These are phyloP conservation scores for Lophium mytilinum DNA, from an alignment of 495 filamentous ascomycete species.

Conservation along the genomic window DNA sequence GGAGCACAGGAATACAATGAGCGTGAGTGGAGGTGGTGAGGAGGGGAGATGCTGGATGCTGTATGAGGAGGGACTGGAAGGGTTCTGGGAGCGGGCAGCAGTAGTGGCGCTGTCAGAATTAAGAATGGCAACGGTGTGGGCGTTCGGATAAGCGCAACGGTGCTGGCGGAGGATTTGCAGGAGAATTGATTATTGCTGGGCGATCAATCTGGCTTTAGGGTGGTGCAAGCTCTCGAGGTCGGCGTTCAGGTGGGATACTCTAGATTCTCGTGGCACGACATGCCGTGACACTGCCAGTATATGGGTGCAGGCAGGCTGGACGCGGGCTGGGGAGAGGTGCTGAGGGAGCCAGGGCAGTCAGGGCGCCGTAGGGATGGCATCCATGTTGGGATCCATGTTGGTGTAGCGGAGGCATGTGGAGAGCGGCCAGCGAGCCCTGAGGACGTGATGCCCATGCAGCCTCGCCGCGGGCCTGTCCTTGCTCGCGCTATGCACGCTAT, in stretches of 20 bases:
- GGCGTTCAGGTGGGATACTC: conserved; percentile 11
- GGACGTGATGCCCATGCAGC: too few relatives aligned
- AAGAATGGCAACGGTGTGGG: conserved; percentile 5
- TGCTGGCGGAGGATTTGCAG: neutral
- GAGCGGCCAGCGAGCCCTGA: neutral
- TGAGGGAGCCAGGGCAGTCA: neutral
- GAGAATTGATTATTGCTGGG: neutral
- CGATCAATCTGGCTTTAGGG: conserved; percentile 8
- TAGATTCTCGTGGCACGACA: conserved; percentile 14
- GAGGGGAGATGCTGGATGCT: conserved; percentile 5
- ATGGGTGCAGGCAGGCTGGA: conserved; percentile 1
- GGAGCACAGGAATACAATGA: neutral
- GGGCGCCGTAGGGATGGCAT: neutral
- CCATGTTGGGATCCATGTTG: too few relatives aligned
- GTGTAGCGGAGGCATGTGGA: conserved; percentile 4
- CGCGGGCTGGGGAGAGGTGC: conserved; percentile 5
- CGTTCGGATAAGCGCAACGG: conserved; percentile 7
- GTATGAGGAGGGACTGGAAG: too few relatives aligned
- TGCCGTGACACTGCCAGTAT: conserved; percentile 10
- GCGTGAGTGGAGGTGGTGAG: conserved; percentile 3
- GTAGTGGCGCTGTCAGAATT: neutral
- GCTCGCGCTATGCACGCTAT: too few relatives aligned
- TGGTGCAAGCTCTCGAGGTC: conserved; percentile 12
- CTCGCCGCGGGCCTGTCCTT: too few relatives aligned
- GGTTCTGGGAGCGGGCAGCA: neutral